Evolutionary conservation across 331 rosid species (phyloP), one percentile per base, ranked within the genome.

Genomic region (Malus hybrid): DNA sequence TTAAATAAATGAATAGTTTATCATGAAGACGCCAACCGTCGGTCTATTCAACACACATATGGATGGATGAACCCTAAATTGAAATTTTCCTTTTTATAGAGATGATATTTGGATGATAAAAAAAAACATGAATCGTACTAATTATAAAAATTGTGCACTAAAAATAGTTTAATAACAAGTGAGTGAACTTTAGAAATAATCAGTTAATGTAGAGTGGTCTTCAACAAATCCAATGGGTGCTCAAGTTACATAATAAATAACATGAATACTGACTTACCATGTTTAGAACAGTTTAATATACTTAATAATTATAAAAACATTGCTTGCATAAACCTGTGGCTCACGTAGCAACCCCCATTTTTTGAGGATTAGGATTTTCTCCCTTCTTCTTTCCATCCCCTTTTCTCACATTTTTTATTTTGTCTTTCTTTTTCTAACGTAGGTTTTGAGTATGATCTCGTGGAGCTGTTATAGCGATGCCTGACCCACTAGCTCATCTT

Each of bases 331-430:
- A 13, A 42, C n/a, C 13, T 36, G 60, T 5, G 44, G 14, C 77
- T 66, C 55, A 20, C 22, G 55, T 56, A 72, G 16, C 34, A 1
- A 29, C 3, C 58, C 64, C 34, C 1, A 48, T 3, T 53, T 29
- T 62, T 0, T 13, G 5, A 2, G 10, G 42, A 36, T 36, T 36
- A 36, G 0, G 10, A 36, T 2, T 36, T 0, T 36, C 10, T 36
- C 3, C 0, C 3, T 2, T 2, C 10, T 0, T 36, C 3, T 7
- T 36, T 36, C 0, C 42, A 36, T 36, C 3, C 10, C 0, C 1
- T 7, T 36, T 0, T 6, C 0, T 7, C 42, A 36, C 10, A 7
- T 0, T 36, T 0, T 36, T 36, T 36, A 36, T 36, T 36, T 36
- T 36, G 10, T 36, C 1, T 36, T 36, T 36, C 3, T 8, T 36